These are phyloP conservation scores for Brassica cretica DNA, from an alignment of 345 rosid species.

Conservation along the genomic window DNA sequence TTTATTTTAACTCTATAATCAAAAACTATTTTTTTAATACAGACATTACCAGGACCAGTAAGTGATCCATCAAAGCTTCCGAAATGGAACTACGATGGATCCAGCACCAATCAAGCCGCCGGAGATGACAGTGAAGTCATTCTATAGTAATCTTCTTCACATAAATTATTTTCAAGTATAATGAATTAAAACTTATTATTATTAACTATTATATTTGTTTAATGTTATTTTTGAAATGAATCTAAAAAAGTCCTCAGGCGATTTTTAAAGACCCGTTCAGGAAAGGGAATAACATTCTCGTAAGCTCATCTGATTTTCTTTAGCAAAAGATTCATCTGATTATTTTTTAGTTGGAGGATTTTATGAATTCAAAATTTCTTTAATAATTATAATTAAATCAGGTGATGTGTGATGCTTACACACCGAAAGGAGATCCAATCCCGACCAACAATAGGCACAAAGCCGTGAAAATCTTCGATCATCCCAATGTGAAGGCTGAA, in stretches of 20 bases:
- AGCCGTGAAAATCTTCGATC: constrained; percentile 73
- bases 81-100: constrained; percentile 97
- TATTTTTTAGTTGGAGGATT: neutral
- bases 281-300: constrained; percentile 91
- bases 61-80: constrained; percentile 88
- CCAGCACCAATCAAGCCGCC: constrained; percentile 92
- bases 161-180: neutral
- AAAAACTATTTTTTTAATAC: neutral
- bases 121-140: constrained; percentile 99
- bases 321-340: neutral
- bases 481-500: constrained; percentile 62
- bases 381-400: constrained; percentile 25
- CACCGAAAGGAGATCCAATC: constrained; percentile 87
- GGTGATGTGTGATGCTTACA: constrained; percentile 91
- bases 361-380: neutral
- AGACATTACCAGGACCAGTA: constrained; percentile 85
- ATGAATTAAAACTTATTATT: neutral
- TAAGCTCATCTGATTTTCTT: constrained; percentile 31
- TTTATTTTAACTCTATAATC: neutral
- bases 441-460: constrained; percentile 89
- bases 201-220: neutral
- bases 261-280: constrained; percentile 93
- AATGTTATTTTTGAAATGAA: neutral
- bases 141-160: constrained; percentile 60
- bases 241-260: constrained; percentile 70